Evolutionary conservation across 441 rosid genomes (phyloP), one percentile per base, ranked within the genome.

Genomic region (California macrophylla): DNA sequence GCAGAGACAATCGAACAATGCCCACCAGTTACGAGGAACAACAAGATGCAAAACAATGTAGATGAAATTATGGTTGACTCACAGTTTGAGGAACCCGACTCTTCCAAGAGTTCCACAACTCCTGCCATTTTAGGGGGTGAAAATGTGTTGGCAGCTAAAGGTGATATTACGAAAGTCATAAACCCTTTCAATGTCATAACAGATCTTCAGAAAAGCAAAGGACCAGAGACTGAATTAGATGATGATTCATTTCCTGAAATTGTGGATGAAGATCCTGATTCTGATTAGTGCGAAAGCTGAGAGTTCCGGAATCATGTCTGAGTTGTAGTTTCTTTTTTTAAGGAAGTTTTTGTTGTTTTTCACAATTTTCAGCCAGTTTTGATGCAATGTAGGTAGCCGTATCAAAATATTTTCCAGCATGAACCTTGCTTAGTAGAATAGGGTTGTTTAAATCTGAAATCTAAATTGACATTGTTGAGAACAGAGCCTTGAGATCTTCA

Each of bases 231-330:
- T 52, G 76, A 80, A 34, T 34, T 45, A 38, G 83, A 79, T 36
- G 21, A 69, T 0, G 79, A 80, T 66, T 67, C 83, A 0, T 36
- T 80, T 52, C 87, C 86, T 4, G 79, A 66, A 21, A 80, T 82
- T 26, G 80, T 83, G 25, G 81, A 81, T 30, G 84, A 66, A 2
- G 84, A 81, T 64, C 79, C 80, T 20, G 85, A 83, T 75, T 73
- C 85, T 26, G 84, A 78, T 64, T 78, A 76, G 64, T 16, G 74
- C 67, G 8, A 16, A 16, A 64, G 64, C n/a, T 23, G 15, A 20
- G 10, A 56, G 12, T 56, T 20, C 56, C 5, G 4, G 21, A 54
- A 6, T n/a, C n/a, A n/a, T n/a, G n/a, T n/a, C n/a, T 54, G 61
- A 54, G 24, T 5, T 58, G 28, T 9, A 24, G 24, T 50, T 16